These are phyloP conservation scores for Castanea sativa DNA, from an alignment of 306 rosid genomes.

Conservation along the genomic window DNA sequence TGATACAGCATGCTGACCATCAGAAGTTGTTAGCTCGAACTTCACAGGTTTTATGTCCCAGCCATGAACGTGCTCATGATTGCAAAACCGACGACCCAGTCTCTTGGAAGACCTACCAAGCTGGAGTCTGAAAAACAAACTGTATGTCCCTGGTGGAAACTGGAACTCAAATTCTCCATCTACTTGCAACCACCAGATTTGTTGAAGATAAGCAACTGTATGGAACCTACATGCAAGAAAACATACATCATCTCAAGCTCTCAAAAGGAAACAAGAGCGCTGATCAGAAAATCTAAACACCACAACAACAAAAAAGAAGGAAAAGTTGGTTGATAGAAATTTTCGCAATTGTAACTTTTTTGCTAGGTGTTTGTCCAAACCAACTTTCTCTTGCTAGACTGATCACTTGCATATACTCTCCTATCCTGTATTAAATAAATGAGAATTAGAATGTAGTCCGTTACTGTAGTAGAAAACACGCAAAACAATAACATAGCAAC, in stretches of 20 bases:
- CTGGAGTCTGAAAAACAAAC: slow-evolving; percentile 68
- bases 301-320: too few species aligned
- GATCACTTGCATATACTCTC: background rate
- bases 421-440: background rate
- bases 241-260: background rate
- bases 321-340: too few species aligned
- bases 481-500: too few species aligned
- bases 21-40: slow-evolving; percentile 68
- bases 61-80: slow-evolving; percentile 68
- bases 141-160: slow-evolving; percentile 67
- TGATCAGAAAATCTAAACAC: background rate
- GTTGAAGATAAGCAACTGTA: slow-evolving; percentile 86
- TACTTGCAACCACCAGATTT: slow-evolving; percentile 94
- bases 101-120: slow-evolving; percentile 71
- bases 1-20: slow-evolving; percentile 56
- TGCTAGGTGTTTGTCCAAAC: too few species aligned
- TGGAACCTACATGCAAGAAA: slow-evolving; percentile 51
- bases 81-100: slow-evolving; percentile 67
- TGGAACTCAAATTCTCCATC: slow-evolving; percentile 76
- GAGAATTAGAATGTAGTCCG: background rate
- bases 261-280: background rate
- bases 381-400: background rate
- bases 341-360: too few species aligned
- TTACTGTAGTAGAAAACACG: too few species aligned
- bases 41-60: slow-evolving; percentile 78